Base-by-base conservation (phyloP, 1,139 yeast genomes). In the Candida sojae region DNA sequence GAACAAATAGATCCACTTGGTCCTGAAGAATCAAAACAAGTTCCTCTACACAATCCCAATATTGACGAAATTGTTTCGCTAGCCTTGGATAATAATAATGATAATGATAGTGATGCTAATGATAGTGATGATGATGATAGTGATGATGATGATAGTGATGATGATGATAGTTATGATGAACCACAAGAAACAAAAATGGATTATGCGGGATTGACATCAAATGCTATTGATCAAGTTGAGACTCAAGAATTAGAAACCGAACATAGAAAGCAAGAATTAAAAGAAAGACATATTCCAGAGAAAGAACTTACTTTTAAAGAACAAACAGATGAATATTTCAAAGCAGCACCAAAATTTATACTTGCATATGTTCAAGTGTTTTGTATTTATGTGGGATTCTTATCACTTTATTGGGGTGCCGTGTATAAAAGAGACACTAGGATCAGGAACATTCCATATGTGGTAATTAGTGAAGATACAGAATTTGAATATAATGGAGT, bases 331-430 rank as follows among this genome's bases (percentile, higher is more conserved):
- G 53, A 51, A 40, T 48, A 51, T 36, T 9, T 42, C 11, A 31
- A 28, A 28, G 48, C 46, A 7, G 32, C 43, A 7, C 49, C 52
- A 11, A 39, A 44, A 38, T 49, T 52, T 30, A 5, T 43, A 13
- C 13, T 31, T n/a, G 53, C 44, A 13, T 48, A 52, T 38, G 34
- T 53, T 31, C 42, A 38, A 17, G 23, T 55, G 6, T 48, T 50
- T 42, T 36, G 48, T 45, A 55, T 66, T 42, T 65, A 63, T 35
- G 45, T 67, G 30, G 68, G 61, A 5, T 55, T 77, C 8, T 68
- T 83, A 50, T 73, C 84, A 2, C 63, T 84, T 13, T 84, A 80
- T 58, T 83, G 88, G 87, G 89, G 86, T 1, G 67, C 86, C 1
- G 65, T 75, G 57, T 83, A 70, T 58, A 53, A 68, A 28, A 64